Percentiles rank a stretch among this genome's conserved stretches.
These are phyloP conservation scores for Verticillium nubilum DNA, from an alignment of 2,329 filamentous ascomycete genomes.

Conservation along the genomic window DNA sequence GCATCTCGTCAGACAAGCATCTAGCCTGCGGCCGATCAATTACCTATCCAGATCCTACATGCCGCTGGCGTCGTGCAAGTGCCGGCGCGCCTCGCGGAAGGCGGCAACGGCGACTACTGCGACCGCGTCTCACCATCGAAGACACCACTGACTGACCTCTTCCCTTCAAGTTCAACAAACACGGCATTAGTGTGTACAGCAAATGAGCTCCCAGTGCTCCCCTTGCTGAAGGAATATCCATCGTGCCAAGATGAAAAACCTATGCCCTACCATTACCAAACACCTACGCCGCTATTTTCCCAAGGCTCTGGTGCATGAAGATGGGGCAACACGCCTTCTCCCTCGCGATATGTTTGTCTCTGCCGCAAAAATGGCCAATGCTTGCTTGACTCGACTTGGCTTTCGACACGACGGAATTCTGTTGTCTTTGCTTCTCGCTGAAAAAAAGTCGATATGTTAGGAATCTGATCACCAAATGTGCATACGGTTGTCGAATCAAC, in stretches of 20 bases:
- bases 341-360: background rate
- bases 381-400: background rate
- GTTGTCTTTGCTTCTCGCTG: background rate
- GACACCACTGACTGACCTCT: background rate
- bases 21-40: background rate
- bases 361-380: background rate
- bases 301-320: conserved; percentile 47
- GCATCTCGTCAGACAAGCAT: background rate
- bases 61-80: background rate
- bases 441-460: background rate
- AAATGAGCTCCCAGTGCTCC: conserved; percentile 43
- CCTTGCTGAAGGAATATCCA: conserved; percentile 50
- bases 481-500: background rate
- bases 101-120: background rate
- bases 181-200: conserved; percentile 58
- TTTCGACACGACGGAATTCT: background rate
- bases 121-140: background rate
- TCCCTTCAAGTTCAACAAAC: background rate
- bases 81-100: background rate
- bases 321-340: conserved; percentile 36
- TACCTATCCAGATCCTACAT: background rate
- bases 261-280: conserved; percentile 52
- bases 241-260: conserved; percentile 47
- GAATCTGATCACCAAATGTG: background rate
- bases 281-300: conserved; percentile 33